Percentiles rank a stretch among this genome's conserved stretches.
Conservation (phyloP, 225 moss, liverwort and hornwort species). For the Antitrichia curtipendula region DNA sequence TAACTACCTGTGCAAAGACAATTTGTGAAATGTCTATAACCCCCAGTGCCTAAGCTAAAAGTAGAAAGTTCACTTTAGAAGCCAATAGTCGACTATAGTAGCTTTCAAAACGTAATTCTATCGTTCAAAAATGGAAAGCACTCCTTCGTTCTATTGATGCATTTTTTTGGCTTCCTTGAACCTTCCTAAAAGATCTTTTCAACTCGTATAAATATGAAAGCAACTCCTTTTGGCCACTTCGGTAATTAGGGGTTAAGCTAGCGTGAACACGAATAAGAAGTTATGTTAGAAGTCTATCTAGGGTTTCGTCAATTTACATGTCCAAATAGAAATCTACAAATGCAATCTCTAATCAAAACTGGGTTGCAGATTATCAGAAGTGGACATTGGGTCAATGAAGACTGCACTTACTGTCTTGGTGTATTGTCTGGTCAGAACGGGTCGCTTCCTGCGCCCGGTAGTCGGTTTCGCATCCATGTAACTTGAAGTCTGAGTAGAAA, state of each 20-base stretch:
- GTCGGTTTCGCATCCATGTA: slow-evolving; percentile 47
- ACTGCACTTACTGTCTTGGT: slow-evolving; percentile 73
- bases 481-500: slow-evolving; percentile 35
- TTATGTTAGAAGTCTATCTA: background rate
- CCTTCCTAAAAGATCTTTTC: background rate
- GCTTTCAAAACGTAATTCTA: background rate
- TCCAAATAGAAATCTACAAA: background rate
- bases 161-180: background rate
- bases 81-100: background rate
- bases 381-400: background rate
- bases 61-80: background rate
- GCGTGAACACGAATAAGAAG: background rate
- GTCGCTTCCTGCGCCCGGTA: slow-evolving; percentile 39
- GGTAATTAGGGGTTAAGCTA: background rate
- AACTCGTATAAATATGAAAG: background rate
- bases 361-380: background rate
- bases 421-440: slow-evolving; percentile 68
- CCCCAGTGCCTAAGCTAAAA: background rate
- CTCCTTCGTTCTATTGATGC: too few relatives aligned
- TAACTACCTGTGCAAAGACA: slow-evolving; percentile 52
- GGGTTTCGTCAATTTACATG: background rate
- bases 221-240: background rate
- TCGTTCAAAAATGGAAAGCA: background rate
- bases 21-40: background rate
- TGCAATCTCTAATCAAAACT: background rate